phyloP scores from a whole-genome alignment of 179 eudicot genomes.

The Silene vulgaris region DNA sequence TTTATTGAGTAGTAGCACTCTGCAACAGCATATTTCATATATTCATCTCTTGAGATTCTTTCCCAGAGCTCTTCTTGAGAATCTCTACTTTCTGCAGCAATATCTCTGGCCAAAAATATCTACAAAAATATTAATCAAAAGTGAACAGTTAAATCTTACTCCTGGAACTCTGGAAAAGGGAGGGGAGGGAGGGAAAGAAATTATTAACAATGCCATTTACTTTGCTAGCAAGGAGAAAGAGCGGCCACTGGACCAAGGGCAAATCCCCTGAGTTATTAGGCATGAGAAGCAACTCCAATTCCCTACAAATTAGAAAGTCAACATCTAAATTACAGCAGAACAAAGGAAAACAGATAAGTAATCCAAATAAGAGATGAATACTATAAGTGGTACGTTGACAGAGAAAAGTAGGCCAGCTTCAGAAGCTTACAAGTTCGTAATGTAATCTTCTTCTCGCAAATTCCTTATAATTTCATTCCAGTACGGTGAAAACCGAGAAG shows the following conservation, averaged over 20 bases:
- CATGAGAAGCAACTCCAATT: conserved; percentile 89
- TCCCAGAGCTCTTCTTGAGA: conserved; percentile 86
- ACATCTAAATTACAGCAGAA: background rate
- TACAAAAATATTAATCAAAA: conserved; percentile 24
- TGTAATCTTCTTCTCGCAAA: conserved; percentile 88
- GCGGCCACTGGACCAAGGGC: conserved; percentile 98
- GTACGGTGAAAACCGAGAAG: conserved; percentile 82
- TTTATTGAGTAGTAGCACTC: conserved; percentile 70
- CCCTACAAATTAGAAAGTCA: conserved; percentile 38
- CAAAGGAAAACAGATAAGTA: background rate
- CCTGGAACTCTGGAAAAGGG: background rate
- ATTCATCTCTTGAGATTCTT: conserved; percentile 78
- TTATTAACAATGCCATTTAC: conserved; percentile 28
- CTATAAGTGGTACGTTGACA: background rate
- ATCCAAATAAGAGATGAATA: background rate
- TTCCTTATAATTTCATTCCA: conserved; percentile 94
- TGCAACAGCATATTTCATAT: conserved; percentile 92
- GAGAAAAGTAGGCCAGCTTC: conserved; percentile 15
- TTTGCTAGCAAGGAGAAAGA: conserved; percentile 98
- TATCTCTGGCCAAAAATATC: conserved; percentile 89
- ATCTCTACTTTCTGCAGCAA: conserved; percentile 73
- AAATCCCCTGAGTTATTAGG: conserved; percentile 72
- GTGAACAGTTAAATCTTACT: background rate
- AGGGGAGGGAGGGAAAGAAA: background rate
- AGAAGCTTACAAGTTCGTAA: conserved; percentile 57